Evolutionary conservation across 495 filamentous ascomycete genomes (phyloP).

Genomic region (Xylaria venustula): DNA sequence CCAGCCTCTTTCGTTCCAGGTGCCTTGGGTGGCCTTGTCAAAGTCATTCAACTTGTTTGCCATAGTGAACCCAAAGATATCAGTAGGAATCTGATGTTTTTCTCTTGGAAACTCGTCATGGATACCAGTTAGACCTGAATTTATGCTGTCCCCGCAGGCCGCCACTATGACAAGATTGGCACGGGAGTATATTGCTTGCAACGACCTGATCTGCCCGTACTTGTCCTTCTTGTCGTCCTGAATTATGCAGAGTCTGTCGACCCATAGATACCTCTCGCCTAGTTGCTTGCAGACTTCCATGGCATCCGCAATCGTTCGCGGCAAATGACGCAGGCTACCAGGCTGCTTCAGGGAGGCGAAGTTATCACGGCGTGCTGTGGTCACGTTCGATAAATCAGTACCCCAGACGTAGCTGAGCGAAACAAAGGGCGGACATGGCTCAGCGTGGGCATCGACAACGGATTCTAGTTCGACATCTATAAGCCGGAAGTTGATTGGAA

Average conservation of each 20-base stretch:
- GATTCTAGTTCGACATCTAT: too few species aligned
- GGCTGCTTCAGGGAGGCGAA: too few species aligned
- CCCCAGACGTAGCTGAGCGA: too few species aligned
- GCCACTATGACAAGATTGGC: slow-evolving; percentile 22
- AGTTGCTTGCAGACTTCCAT: slow-evolving; percentile 19
- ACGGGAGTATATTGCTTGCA: slow-evolving; percentile 22
- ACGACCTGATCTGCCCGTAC: slow-evolving; percentile 18
- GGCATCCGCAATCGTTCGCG: slow-evolving; percentile 25
- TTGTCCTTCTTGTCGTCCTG: slow-evolving; percentile 33
- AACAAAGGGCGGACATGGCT: too few species aligned
- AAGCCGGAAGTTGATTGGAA: too few species aligned
- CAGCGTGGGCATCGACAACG: too few species aligned
- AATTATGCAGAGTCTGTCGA: slow-evolving; percentile 36
- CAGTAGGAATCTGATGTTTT: too few species aligned
- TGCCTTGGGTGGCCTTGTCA: background rate
- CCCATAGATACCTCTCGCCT: slow-evolving; percentile 36
- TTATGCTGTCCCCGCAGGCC: background rate
- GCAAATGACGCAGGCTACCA: slow-evolving; percentile 4
- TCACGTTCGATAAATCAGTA: too few species aligned
- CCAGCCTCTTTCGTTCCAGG: slow-evolving; percentile 38
- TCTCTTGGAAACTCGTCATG: background rate
- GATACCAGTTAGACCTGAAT: background rate
- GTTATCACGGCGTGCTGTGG: too few species aligned
- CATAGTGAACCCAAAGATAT: background rate
- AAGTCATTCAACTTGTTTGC: background rate